A percentile compares a stretch with the other conserved stretches of the same genome.
Evolutionary conservation across 495 filamentous ascomycete genomes (phyloP).

Genomic region (Immersiella caudata): DNA sequence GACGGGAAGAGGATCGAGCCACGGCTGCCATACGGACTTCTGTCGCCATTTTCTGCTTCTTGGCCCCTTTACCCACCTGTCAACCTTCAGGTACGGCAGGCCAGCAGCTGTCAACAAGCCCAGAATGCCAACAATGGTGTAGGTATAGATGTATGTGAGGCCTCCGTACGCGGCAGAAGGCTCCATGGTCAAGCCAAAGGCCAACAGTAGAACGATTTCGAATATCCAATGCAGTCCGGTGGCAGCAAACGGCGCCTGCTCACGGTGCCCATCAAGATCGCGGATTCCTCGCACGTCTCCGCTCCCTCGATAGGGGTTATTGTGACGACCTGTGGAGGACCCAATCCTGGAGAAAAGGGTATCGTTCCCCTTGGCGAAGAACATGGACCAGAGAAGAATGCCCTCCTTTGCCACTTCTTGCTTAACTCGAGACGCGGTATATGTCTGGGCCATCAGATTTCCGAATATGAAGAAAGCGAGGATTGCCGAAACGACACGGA

Average conservation of each 20-base stretch:
- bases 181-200: background rate
- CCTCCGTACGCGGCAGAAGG: background rate
- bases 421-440: slow-evolving; percentile 54
- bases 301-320: background rate
- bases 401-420: slow-evolving; percentile 59
- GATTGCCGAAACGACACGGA: background rate
- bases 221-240: slow-evolving; percentile 24
- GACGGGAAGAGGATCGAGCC: slow-evolving; percentile 7
- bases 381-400: slow-evolving; percentile 49
- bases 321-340: background rate
- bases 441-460: slow-evolving; percentile 47
- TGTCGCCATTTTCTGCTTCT: slow-evolving; percentile 3
- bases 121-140: slow-evolving; percentile 13
- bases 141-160: slow-evolving; percentile 21
- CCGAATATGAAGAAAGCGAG: slow-evolving; percentile 19
- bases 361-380: slow-evolving; percentile 40
- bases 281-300: slow-evolving; percentile 8
- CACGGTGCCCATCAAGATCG: background rate
- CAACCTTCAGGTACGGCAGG: slow-evolving; percentile 17
- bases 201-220: slow-evolving; percentile 19
- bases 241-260: slow-evolving; percentile 23
- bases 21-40: slow-evolving; percentile 4
- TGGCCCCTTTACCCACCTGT: background rate
- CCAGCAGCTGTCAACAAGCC: slow-evolving; percentile 27
- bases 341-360: background rate